Evolutionary conservation across 768 basidiomycete species (phyloP).

Genomic region (Phylloporus sp.): DNA sequence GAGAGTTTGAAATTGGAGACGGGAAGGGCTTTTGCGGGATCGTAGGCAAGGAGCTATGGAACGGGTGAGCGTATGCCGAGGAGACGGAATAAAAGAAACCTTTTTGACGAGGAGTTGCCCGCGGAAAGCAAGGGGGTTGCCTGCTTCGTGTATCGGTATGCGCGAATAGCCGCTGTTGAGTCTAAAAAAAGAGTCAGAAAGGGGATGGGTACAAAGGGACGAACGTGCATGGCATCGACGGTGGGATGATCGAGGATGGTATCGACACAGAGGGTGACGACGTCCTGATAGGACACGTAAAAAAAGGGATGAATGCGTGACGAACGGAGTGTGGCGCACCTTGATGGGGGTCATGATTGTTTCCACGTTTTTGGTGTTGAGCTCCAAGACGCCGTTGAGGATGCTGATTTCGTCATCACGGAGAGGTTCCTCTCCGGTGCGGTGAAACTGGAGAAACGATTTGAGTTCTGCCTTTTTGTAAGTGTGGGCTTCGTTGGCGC

Average conservation of each 20-base stretch:
- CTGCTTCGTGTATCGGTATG: conserved; percentile 80
- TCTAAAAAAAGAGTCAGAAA: conserved; percentile 32
- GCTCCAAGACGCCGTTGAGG: conserved; percentile 72
- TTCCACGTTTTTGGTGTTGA: conserved; percentile 71
- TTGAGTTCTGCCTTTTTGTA: conserved; percentile 83
- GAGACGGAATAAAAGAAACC: conserved; percentile 32
- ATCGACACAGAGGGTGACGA: conserved; percentile 74
- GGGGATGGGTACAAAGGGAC: neutral
- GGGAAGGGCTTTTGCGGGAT: conserved; percentile 72
- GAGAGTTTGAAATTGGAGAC: conserved; percentile 74
- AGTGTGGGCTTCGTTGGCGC: conserved; percentile 62
- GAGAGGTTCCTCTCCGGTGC: conserved; percentile 66
- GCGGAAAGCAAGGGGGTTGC: conserved; percentile 62
- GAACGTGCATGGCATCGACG: conserved; percentile 67
- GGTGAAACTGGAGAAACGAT: conserved; percentile 76
- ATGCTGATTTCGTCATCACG: conserved; percentile 81
- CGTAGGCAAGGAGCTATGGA: conserved; percentile 75
- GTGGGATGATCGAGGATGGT: conserved; percentile 71
- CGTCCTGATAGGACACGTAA: conserved; percentile 47
- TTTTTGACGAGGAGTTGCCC: conserved; percentile 84
- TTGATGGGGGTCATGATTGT: conserved; percentile 80
- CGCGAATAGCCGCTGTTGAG: conserved; percentile 84
- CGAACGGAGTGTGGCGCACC: conserved; percentile 28
- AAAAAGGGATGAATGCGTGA: neutral
- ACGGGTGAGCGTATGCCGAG: neutral